Base-by-base conservation (phyloP, 495 filamentous ascomycete genomes). In the Extremus antarcticus region DNA sequence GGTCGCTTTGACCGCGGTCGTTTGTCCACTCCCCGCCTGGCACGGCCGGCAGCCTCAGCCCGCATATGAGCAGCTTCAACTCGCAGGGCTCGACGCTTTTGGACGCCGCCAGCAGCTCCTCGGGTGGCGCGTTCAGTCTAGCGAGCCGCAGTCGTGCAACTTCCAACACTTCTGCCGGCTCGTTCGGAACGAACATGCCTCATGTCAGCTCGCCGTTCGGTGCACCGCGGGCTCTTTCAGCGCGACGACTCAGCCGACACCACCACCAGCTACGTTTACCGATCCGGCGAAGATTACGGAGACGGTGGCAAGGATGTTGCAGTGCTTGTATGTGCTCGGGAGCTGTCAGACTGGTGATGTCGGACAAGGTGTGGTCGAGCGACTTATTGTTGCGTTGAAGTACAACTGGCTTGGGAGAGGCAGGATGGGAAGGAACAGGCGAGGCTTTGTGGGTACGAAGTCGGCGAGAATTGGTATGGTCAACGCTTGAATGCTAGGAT, bases 351-450 rank as follows among this genome's bases (percentile, higher is more conserved):
- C 72, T 1, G 75, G 76, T 3, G 87, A 94, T 59, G 79, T 83
- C n/a, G 68, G 76, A 0, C 90, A 94, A 69, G 78, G 77, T 48
- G 85, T 81, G 69, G 85, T 96, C 63, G 88, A 94, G 54, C 76
- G 87, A 60, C 73, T 98, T 52, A 82, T 82, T 40, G 86, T 86
- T 61, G 80, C 87, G 46, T 74, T 98, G 54, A 98, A 97, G 69
- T 77, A 94, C 60, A 98, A 98, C 70, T 98, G 92, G 92, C 77
- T 98, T 20, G 89, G 90, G 0, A 75, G 92, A 16, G 91, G 92
- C 0, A 74, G 94, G 39, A 95, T 88, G 47, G 92, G 92, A 1
- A 76, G 92, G 59, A 90, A 97, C 67, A 71, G 92, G 43, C 77
- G 87, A 54, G 92, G 92, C 0, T 90, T 95, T 64, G 94, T 97